Conservation (phyloP, 495 filamentous ascomycete species). For the Hypoxylon trugodes region DNA sequence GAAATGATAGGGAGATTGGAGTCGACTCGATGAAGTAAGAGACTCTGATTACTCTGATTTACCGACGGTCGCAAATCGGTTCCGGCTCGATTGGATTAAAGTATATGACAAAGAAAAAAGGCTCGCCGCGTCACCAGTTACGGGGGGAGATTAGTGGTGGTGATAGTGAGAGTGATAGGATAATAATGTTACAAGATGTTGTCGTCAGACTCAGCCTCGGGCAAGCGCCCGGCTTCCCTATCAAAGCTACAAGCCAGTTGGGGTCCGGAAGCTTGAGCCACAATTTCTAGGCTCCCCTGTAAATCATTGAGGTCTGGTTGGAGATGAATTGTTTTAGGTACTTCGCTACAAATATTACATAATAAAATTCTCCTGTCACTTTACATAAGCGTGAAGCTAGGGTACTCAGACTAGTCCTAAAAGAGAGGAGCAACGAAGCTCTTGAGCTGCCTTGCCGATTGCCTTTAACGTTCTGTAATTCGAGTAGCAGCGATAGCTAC, state of each 20-base stretch:
- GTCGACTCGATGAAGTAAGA: neutral
- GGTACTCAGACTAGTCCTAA: constrained; percentile 33
- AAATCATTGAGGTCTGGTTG: constrained; percentile 20
- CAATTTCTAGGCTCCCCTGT: constrained; percentile 17
- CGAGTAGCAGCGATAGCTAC: constrained; percentile 25
- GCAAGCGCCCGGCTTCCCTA: constrained; percentile 29
- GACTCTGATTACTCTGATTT: no score
- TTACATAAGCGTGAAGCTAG: constrained; percentile 30
- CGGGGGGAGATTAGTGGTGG: neutral
- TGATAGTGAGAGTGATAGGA: constrained; percentile 13
- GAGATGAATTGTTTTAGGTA: constrained; percentile 5
- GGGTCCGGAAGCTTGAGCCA: constrained; percentile 45
- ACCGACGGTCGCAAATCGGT: neutral
- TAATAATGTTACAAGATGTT: constrained; percentile 38
- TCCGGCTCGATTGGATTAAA: neutral
- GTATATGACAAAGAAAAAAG: neutral
- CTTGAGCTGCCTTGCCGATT: constrained; percentile 46
- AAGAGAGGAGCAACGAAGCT: constrained; percentile 45
- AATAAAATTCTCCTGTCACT: neutral
- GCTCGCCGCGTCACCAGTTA: constrained; percentile 4
- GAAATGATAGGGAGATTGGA: neutral
- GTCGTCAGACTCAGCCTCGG: constrained; percentile 49
- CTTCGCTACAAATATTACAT: constrained; percentile 13
- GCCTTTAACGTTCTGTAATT: constrained; percentile 24
- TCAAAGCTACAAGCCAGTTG: constrained; percentile 3